A percentile compares a stretch with the other conserved stretches of the same genome.
Evolutionary conservation across 2,329 filamentous ascomycete species (phyloP).

Genomic region (Sclerotinia borealis): DNA sequence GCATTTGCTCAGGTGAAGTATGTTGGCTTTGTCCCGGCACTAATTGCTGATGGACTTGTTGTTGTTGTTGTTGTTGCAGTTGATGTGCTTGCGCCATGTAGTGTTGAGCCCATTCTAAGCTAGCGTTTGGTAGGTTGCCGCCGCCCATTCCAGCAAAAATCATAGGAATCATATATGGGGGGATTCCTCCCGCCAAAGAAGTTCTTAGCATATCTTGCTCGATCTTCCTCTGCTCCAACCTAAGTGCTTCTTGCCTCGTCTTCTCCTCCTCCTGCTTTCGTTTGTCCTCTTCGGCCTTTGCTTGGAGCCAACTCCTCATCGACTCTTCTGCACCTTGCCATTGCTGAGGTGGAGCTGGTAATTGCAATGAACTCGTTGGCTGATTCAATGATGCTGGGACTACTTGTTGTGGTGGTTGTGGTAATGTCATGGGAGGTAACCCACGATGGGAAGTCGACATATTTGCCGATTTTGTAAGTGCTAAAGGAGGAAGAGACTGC

Average conservation of each 20-base stretch:
- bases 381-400: constrained; percentile 33
- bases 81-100: constrained; percentile 49
- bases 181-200: constrained; percentile 63
- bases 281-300: constrained; percentile 68
- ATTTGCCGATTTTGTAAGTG: constrained; percentile 38
- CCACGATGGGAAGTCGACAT: constrained; percentile 68
- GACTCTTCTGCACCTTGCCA: constrained; percentile 65
- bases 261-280: constrained; percentile 70
- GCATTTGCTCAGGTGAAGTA: constrained; percentile 49
- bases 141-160: constrained; percentile 69
- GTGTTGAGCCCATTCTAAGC: constrained; percentile 64
- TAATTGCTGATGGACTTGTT: constrained; percentile 33
- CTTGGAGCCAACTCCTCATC: constrained; percentile 65
- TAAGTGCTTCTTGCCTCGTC: constrained; percentile 54
- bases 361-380: constrained; percentile 39
- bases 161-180: constrained; percentile 66
- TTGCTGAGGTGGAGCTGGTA: constrained; percentile 59
- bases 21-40: constrained; percentile 41
- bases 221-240: constrained; percentile 65
- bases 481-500: constrained; percentile 31
- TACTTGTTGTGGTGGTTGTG: constrained; percentile 32
- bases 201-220: constrained; percentile 68
- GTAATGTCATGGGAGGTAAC: constrained; percentile 61
- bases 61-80: constrained; percentile 38
- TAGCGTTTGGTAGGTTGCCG: constrained; percentile 52